phyloP scores from a whole-genome alignment of 345 rosid species.

The Citrus cavaleriei region DNA sequence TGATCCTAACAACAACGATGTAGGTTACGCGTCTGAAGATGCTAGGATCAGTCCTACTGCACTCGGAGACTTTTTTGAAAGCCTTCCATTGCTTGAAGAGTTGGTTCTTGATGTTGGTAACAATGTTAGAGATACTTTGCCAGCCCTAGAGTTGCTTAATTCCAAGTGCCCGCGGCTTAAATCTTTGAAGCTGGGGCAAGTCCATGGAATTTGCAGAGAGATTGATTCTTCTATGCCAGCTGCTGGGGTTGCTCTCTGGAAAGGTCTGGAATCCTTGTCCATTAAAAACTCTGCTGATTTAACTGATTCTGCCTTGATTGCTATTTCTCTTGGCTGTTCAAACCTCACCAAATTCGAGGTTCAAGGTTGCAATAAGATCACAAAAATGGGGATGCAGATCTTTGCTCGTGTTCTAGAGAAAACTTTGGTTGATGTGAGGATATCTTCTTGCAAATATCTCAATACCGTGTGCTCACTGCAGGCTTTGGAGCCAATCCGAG shows the following conservation, averaged over 20 bases:
- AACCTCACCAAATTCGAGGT: conserved; percentile 63
- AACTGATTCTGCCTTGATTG: conserved; percentile 73
- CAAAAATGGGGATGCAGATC: conserved; percentile 59
- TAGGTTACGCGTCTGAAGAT: conserved; percentile 43
- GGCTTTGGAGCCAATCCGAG: conserved; percentile 63
- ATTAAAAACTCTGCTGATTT: conserved; percentile 63
- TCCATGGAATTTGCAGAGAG: conserved; percentile 65
- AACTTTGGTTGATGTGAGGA: conserved; percentile 65
- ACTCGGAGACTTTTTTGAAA: conserved; percentile 34
- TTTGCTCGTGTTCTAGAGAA: conserved; percentile 42
- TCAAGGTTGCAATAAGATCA: conserved; percentile 75
- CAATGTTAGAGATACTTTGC: conserved; percentile 53
- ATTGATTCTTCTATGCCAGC: conserved; percentile 54
- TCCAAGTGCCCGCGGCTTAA: conserved; percentile 54
- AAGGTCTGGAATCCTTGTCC: conserved; percentile 53
- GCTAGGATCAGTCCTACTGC: conserved; percentile 48
- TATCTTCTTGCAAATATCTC: conserved; percentile 67
- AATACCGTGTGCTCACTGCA: conserved; percentile 42
- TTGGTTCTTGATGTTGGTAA: conserved; percentile 61
- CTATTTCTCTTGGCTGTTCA: conserved; percentile 72
- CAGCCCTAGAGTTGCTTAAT: conserved; percentile 52
- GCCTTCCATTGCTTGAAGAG: conserved; percentile 58
- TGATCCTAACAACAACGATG: conserved; percentile 27
- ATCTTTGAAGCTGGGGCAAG: conserved; percentile 56
- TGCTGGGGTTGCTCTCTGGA: conserved; percentile 74